Evolutionary conservation across 345 rosid species (phyloP).

Genomic region (Eucalyptus sideroxylon): DNA sequence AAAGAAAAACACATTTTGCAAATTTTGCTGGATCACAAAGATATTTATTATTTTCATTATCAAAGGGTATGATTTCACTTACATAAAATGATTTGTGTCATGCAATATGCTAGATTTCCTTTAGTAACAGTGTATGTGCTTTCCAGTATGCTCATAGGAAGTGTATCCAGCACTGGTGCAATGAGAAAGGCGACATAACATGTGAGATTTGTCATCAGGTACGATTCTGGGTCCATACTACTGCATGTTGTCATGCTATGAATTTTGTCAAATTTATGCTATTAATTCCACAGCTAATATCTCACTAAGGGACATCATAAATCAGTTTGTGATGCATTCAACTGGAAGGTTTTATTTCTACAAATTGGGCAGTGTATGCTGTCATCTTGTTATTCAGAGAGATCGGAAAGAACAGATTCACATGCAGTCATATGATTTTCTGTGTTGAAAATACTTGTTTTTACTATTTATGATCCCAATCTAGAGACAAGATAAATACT

Average conservation of each 20-base stretch:
- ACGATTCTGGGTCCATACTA: not conserved
- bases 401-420: not conserved
- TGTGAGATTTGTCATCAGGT: constrained; percentile 99
- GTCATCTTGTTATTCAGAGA: not conserved
- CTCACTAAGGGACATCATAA: not conserved
- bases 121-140: not conserved
- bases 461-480: not conserved
- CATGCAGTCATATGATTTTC: not conserved
- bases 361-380: not conserved
- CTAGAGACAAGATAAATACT: not conserved
- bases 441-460: not conserved
- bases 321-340: not conserved
- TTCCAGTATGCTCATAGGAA: constrained; percentile 80
- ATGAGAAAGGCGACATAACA: constrained; percentile 78
- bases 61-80: not conserved
- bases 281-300: not conserved
- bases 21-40: not conserved
- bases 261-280: not conserved
- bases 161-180: constrained; percentile 97
- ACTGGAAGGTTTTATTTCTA: not conserved
- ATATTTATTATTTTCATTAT: not conserved
- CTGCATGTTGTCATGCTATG: not conserved
- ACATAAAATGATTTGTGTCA: not conserved
- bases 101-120: not conserved
- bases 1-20: not conserved